Evolutionary conservation across 1,284 basidiomycete species (phyloP).

Genomic region (Afroboletus lepidellus): DNA sequence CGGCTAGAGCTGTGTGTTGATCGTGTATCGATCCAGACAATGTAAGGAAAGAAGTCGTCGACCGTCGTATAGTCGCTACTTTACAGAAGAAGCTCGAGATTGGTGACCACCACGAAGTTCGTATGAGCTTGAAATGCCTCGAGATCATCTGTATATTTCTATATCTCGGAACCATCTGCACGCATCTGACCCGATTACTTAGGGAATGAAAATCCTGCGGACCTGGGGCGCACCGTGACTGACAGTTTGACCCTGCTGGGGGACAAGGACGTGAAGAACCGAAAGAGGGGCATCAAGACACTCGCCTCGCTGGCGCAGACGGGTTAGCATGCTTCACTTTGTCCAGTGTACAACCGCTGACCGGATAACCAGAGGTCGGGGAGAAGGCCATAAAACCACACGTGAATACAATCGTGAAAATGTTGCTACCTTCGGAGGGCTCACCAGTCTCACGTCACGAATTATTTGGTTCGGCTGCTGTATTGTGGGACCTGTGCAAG

Average conservation of each 20-base stretch:
- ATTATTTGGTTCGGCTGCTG: neutral
- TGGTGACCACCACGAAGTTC: neutral
- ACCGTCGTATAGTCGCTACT: neutral
- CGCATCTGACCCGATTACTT: neutral
- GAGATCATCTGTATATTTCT: no score
- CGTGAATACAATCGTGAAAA: neutral
- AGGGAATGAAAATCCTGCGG: neutral
- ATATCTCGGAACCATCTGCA: neutral
- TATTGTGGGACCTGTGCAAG: conserved; percentile 4
- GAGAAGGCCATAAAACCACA: neutral
- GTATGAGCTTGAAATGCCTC: no score
- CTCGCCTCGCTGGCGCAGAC: neutral
- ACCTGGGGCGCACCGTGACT: neutral
- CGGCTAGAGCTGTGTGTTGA: neutral
- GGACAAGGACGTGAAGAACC: neutral
- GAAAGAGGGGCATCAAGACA: neutral
- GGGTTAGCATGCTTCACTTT: neutral
- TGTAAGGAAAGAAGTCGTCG: neutral
- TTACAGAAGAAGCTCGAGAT: conserved; percentile 3
- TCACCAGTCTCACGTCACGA: neutral
- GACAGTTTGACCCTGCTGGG: neutral
- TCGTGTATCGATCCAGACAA: neutral
- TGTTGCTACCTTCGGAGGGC: neutral
- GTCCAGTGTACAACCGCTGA: neutral
- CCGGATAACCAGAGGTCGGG: neutral